Percentiles rank a stretch among this genome's conserved stretches.
phyloP scores from a whole-genome alignment of 202 grass and related monocot genomes.

The Carex arenaria region DNA sequence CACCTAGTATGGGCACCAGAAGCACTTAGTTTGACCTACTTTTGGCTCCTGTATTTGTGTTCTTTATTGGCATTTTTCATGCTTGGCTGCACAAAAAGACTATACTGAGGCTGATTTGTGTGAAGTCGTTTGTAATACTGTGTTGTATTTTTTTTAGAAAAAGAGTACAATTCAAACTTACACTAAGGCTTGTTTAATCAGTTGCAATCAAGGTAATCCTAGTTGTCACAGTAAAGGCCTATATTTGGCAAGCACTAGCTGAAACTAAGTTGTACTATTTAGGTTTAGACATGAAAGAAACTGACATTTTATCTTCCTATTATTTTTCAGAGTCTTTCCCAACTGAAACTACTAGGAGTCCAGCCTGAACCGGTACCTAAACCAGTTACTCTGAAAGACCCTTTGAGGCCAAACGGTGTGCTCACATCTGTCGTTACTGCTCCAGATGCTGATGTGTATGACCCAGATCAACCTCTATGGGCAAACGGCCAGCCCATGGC shows the following conservation, averaged over 20 bases:
- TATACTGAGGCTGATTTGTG: neutral
- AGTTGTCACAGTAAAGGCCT: neutral
- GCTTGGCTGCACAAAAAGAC: neutral
- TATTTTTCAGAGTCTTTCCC: conserved; percentile 77
- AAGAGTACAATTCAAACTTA: neutral
- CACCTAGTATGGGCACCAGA: neutral
- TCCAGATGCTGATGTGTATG: conserved; percentile 83
- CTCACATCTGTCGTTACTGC: conserved; percentile 37
- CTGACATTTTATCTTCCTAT: neutral
- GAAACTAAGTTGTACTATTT: neutral
- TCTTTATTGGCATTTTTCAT: neutral
- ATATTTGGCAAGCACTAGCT: neutral
- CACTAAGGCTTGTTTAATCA: neutral
- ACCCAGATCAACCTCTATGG: conserved; percentile 99
- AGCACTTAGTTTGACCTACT: neutral
- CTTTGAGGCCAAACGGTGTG: conserved; percentile 47
- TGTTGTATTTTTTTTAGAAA: neutral
- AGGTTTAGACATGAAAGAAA: conserved; percentile 5
- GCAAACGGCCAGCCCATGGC: conserved; percentile 41
- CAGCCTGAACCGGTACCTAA: conserved; percentile 57
- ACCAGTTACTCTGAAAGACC: conserved; percentile 48
- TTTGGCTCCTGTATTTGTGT: conserved; percentile 6
- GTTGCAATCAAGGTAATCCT: conserved; percentile 1
- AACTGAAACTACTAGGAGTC: conserved; percentile 83
- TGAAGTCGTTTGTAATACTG: neutral